Conservation (phyloP, 495 filamentous ascomycete species). For the Eremomyces bilateralis region DNA sequence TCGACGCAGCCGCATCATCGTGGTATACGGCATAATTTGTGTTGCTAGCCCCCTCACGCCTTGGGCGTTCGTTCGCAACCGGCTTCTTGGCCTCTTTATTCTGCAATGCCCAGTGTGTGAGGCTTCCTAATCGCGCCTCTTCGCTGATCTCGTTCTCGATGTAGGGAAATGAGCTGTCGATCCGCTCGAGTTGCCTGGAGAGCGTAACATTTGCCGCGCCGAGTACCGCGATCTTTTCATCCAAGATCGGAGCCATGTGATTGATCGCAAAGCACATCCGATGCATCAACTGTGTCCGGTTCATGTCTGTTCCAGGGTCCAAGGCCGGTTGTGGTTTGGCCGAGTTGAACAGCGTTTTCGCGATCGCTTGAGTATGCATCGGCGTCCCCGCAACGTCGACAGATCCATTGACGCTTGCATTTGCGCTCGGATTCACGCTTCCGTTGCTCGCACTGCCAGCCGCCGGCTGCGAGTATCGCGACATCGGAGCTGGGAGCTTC, state of each 20-base stretch:
- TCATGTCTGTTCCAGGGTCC: not conserved
- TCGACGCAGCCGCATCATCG: slow-evolving; percentile 51
- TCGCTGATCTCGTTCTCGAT: slow-evolving; percentile 81
- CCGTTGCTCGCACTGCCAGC: slow-evolving; percentile 7
- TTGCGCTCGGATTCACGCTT: slow-evolving; percentile 12
- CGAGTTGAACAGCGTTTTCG: slow-evolving; percentile 20
- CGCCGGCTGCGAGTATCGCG: slow-evolving; percentile 14
- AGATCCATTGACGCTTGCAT: slow-evolving; percentile 9
- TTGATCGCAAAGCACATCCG: slow-evolving; percentile 14
- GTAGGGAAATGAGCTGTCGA: slow-evolving; percentile 62
- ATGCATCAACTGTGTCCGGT: slow-evolving; percentile 41
- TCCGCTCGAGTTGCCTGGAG: slow-evolving; percentile 59
- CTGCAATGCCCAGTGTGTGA: slow-evolving; percentile 86
- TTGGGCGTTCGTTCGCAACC: slow-evolving; percentile 47
- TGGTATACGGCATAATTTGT: slow-evolving; percentile 48
- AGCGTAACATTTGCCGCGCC: slow-evolving; percentile 74
- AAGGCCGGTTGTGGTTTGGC: slow-evolving; percentile 1
- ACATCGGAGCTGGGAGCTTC: slow-evolving; percentile 11
- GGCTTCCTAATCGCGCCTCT: slow-evolving; percentile 75
- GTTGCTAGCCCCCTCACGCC: too few species aligned
- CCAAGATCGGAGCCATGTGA: slow-evolving; percentile 65
- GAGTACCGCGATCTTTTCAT: slow-evolving; percentile 94
- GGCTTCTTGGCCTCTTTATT: slow-evolving; percentile 53
- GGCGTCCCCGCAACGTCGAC: not conserved
- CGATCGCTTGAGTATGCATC: slow-evolving; percentile 7